phyloP scores from a whole-genome alignment of 139 green algal genomes.

The Spirogloea muscicola region DNA sequence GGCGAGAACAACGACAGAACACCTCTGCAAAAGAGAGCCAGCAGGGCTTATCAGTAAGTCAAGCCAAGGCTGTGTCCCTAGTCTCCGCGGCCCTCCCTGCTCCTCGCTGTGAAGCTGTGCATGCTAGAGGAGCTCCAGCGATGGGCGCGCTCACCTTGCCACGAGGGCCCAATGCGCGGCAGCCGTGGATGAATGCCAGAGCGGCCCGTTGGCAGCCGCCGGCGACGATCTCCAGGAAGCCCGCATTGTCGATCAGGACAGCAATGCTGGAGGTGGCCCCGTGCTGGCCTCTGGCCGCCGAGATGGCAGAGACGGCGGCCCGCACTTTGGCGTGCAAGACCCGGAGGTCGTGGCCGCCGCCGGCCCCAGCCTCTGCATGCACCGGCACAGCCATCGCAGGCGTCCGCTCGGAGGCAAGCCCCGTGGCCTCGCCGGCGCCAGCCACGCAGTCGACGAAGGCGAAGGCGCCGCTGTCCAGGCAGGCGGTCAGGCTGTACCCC shows the following conservation, averaged over 20 bases:
- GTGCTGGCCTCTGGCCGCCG: background rate
- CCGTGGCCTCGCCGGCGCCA: too few species aligned
- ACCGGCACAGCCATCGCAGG: too few species aligned
- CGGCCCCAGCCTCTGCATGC: too few species aligned
- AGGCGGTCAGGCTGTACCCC: too few species aligned
- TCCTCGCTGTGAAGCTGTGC: background rate
- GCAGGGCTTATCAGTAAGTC: background rate
- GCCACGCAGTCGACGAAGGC: too few species aligned
- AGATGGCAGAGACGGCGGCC: conserved; percentile 1
- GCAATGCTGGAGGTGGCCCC: conserved; percentile 1
- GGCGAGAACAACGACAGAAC: conserved; percentile 7
- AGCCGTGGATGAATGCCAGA: conserved; percentile 26
- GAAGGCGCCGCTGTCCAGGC: too few species aligned
- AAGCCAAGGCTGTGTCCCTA: background rate
- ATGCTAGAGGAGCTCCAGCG: background rate
- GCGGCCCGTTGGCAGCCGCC: conserved; percentile 1
- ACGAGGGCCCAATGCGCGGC: background rate
- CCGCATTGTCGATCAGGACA: conserved; percentile 22
- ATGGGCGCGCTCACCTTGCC: background rate
- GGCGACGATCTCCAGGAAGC: conserved; percentile 15
- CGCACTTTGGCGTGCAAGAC: background rate
- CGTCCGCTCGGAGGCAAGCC: too few species aligned
- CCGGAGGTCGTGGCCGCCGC: background rate
- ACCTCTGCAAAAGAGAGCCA: conserved; percentile 5
- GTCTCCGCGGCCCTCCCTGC: background rate